phyloP scores from a whole-genome alignment of 345 rosid genomes.

The Isatis tinctoria region DNA sequence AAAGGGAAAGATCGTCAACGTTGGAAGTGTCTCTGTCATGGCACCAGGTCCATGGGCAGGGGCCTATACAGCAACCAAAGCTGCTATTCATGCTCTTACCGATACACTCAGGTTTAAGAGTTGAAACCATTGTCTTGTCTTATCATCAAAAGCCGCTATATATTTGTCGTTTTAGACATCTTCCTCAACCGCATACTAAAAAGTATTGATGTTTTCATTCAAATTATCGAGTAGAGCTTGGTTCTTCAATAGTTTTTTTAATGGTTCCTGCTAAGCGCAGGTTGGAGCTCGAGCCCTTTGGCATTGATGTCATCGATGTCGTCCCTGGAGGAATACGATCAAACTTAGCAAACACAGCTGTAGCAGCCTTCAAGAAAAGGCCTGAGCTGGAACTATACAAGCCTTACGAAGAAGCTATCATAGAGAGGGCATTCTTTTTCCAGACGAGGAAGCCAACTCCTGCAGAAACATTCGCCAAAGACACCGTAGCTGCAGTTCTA shows the following conservation, averaged over 20 bases:
- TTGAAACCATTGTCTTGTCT: too few relatives aligned
- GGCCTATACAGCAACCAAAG: slow-evolving; percentile 78
- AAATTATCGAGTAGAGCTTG: neutral
- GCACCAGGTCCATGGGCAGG: slow-evolving; percentile 78
- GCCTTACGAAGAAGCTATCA: slow-evolving; percentile 57
- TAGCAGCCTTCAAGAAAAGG: slow-evolving; percentile 49
- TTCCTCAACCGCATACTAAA: neutral
- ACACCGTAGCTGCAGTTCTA: slow-evolving; percentile 53
- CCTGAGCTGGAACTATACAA: slow-evolving; percentile 79
- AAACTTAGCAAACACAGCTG: slow-evolving; percentile 69
- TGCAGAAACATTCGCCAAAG: slow-evolving; percentile 62
- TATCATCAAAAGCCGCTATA: too few relatives aligned
- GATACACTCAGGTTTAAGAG: slow-evolving; percentile 63
- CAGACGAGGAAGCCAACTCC: slow-evolving; percentile 59
- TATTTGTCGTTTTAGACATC: neutral
- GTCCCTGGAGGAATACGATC: slow-evolving; percentile 51
- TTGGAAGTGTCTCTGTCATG: slow-evolving; percentile 62
- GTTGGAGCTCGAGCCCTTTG: slow-evolving; percentile 49
- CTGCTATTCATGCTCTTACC: slow-evolving; percentile 76
- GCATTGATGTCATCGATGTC: too few relatives aligned
- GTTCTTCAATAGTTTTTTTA: neutral
- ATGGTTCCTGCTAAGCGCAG: slow-evolving; percentile 35
- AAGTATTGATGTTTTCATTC: neutral
- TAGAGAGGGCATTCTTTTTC: slow-evolving; percentile 50
- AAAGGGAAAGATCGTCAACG: slow-evolving; percentile 67